Conservation (phyloP, 2,329 filamentous ascomycete species). For the Myotisia sp. region DNA sequence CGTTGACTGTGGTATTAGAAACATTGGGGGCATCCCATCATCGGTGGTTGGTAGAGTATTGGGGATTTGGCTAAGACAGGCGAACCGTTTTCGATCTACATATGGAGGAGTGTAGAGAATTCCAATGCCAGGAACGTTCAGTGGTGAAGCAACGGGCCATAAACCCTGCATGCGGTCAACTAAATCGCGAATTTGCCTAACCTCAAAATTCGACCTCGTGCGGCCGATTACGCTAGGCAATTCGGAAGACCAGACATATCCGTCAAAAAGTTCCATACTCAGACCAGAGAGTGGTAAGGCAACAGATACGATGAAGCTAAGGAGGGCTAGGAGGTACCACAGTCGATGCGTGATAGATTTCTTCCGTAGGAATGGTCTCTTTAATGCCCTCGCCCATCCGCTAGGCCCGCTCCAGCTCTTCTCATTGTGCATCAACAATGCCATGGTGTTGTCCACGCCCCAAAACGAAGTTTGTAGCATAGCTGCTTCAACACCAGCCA, state of each 20-base stretch:
- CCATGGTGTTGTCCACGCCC: constrained; percentile 5
- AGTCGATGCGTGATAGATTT: constrained; percentile 2
- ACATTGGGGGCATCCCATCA: constrained; percentile 5
- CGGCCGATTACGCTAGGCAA: constrained; percentile 7
- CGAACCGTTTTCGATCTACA: constrained; percentile 4
- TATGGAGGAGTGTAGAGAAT: constrained; percentile 8
- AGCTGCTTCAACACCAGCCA: constrained; percentile 10
- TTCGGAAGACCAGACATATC: constrained; percentile 7
- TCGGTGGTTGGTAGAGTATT: constrained; percentile 5
- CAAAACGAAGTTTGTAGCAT: constrained; percentile 10
- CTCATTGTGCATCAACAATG: constrained; percentile 9
- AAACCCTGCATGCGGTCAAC: neutral
- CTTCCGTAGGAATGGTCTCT: neutral
- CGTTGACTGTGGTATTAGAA: constrained; percentile 7
- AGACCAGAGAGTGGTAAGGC: constrained; percentile 11
- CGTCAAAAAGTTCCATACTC: constrained; percentile 9
- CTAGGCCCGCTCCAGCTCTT: constrained; percentile 5
- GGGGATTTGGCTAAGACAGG: constrained; percentile 1
- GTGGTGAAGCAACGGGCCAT: neutral
- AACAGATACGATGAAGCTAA: constrained; percentile 7
- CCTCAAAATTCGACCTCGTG: neutral
- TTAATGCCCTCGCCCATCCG: constrained; percentile 6
- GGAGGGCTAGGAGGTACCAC: constrained; percentile 5
- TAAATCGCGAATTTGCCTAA: neutral
- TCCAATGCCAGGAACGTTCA: constrained; percentile 6